A percentile compares a stretch with the other conserved stretches of the same genome.
Evolutionary conservation across 1,284 basidiomycete species (phyloP).

Genomic region (Ustilago shanxiensis): DNA sequence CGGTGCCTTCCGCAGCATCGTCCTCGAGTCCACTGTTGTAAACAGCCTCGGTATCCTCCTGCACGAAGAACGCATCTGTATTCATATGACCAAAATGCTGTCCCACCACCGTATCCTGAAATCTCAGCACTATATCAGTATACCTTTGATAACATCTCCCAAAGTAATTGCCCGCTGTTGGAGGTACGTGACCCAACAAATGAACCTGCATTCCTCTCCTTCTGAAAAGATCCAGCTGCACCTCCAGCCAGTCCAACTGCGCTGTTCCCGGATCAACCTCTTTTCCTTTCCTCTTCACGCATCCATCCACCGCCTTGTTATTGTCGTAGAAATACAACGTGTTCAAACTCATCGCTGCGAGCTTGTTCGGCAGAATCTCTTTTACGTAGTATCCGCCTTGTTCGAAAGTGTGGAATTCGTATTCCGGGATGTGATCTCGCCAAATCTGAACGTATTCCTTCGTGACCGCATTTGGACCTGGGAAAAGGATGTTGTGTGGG

Average conservation of each 20-base stretch:
- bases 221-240: constrained; percentile 81
- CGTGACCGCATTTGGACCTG: constrained; percentile 84
- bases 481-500: constrained; percentile 71
- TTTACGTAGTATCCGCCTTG: constrained; percentile 82
- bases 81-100: constrained; percentile 83
- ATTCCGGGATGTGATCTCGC: constrained; percentile 85
- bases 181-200: constrained; percentile 77
- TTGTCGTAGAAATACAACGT: constrained; percentile 93
- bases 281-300: constrained; percentile 47
- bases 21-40: no score
- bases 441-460: constrained; percentile 80
- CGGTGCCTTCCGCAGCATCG: no score
- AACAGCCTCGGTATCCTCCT: constrained; percentile 60
- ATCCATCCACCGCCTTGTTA: constrained; percentile 80
- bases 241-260: constrained; percentile 85
- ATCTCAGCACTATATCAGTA: constrained; percentile 83
- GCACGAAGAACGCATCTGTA: constrained; percentile 67
- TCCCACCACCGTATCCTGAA: constrained; percentile 89
- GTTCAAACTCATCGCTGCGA: constrained; percentile 88
- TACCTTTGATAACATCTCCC: constrained; percentile 84
- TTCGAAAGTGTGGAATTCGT: constrained; percentile 76
- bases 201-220: constrained; percentile 81
- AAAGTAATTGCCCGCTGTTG: constrained; percentile 84
- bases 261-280: constrained; percentile 58
- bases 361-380: constrained; percentile 81